Evolutionary conservation across 2,329 filamentous ascomycete genomes (phyloP), one percentile per base, ranked within the genome.

Genomic region (Arthroderma uncinatum): DNA sequence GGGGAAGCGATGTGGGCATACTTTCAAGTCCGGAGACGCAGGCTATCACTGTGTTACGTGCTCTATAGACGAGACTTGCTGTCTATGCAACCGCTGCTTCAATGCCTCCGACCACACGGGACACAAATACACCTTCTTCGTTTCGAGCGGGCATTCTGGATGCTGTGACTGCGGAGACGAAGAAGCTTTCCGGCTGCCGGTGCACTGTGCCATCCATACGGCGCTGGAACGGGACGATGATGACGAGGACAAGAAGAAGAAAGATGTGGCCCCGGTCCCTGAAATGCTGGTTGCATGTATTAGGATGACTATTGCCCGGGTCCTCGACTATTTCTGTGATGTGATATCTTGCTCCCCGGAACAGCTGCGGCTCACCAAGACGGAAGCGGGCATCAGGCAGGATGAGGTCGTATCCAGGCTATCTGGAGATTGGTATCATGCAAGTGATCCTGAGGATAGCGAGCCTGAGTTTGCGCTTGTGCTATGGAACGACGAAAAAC

Each of bases 401-500:
- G 93, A 98, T 70, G 93, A 97, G 73, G 78, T 80, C 58, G 79
- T 81, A 59, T 95, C 92, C 14, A 81, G 91, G 19, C 75, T 97
- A 34, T 83, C 81, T 6, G 82, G 86, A 0, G 84, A 83, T 52
- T 91, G 90, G 71, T 93, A 91, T 63, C 77, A 80, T 34, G 73
- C 74, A 39, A 82, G 81, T 1, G 82, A 87, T 64, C 76, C 82
- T 37, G 68, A 73, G 5, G 81, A 85, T 57, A 77, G 82, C 2
- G 79, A 85, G 23, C 82, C 82, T 10, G 89, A 95, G 64, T 98
- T 86, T 70, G 86, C 88, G 4, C 75, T 98, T 47, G 77, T 96
- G 14, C 76, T 98, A 4, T 98, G 93, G 93, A 98, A 98, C 65
- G 93, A 98, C 62, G 93, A 98, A 74, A 98, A 98, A 71, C 93